Evolutionary conservation across 192 early-diverging fungal species (phyloP), one percentile per base, ranked within the genome.

Genomic region (Chytriomyces hyalinus): DNA sequence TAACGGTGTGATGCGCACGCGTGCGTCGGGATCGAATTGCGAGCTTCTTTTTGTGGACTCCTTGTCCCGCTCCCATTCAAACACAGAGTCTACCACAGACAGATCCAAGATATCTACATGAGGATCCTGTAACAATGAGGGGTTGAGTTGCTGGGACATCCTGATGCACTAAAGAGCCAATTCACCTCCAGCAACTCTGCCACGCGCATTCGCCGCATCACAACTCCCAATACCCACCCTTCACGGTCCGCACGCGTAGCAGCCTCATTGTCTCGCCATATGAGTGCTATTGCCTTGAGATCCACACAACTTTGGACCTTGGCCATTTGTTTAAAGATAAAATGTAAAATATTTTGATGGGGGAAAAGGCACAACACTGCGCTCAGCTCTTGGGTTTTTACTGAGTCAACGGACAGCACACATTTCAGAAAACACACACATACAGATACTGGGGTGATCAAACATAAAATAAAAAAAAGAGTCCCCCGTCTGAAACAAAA

Each of bases 1-100:
- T n/a, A 89, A 81, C 2, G 93, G 92, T 8, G 90, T 92, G 13
- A 94, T 82, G 43, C 85, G 70, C 20, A 82, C 77, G 24, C 36
- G 36, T 36, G 36, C 36, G 36, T 36, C 36, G 36, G 36, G 36
- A 36, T 36, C 36, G 36, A 36, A 36, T 36, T 36, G 36, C 36
- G 36, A 36, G 36, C 36, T 36, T 36, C 36, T 36, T 36, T 36
- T 36, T 36, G 36, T 36, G 36, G 36, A 36, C 36, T 36, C 36
- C 36, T 36, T 36, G 36, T 36, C 36, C 36, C 36, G 36, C 10
- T 64, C 65, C 77, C 77, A 78, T n/a, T 63, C 59, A 50, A 78
- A 78, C 13, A 20, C 20, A 26, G 44, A 24, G 20, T 26, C 24
- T 7, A 62, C 36, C 0, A 62, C 51, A 24, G 77, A 71, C 1